A percentile compares a stretch with the other conserved stretches of the same genome.
phyloP scores from a whole-genome alignment of 768 basidiomycete species.

The Rhizopogon vesiculosus region DNA sequence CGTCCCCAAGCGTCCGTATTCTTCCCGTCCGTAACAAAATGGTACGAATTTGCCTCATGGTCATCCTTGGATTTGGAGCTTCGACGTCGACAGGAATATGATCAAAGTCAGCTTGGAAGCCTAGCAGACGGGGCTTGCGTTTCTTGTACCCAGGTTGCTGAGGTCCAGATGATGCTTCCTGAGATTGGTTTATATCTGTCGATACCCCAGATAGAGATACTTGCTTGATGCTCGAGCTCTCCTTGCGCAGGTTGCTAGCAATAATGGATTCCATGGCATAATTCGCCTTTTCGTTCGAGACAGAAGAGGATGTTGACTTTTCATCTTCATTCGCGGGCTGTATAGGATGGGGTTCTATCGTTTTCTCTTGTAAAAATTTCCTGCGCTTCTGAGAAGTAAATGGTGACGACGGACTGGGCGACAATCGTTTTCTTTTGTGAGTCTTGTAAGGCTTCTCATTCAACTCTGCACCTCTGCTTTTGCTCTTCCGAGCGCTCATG shows the following conservation, averaged over 20 bases:
- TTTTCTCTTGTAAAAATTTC: conserved; percentile 1
- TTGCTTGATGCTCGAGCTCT: neutral
- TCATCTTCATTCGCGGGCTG: neutral
- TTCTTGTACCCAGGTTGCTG: neutral
- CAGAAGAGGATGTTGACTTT: too few relatives aligned
- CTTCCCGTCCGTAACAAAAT: conserved; percentile 23
- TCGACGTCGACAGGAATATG: conserved; percentile 5
- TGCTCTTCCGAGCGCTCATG: conserved; percentile 12
- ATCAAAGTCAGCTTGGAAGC: conserved; percentile 13
- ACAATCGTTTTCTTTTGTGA: neutral
- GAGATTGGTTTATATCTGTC: neutral
- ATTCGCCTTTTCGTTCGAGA: neutral
- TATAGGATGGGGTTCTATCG: neutral
- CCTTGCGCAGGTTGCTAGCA: too few relatives aligned
- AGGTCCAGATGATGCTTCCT: neutral
- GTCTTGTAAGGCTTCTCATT: neutral
- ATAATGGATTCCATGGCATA: neutral
- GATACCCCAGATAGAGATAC: neutral
- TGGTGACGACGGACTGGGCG: conserved; percentile 5
- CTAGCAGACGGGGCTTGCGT: conserved; percentile 14
- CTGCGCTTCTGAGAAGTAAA: conserved; percentile 10
- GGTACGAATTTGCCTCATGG: conserved; percentile 4
- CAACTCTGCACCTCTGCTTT: neutral
- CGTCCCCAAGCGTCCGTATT: conserved; percentile 15
- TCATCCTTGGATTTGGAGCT: conserved; percentile 7